A percentile compares a stretch with the other conserved stretches of the same genome.
phyloP scores from a whole-genome alignment of 371 early-diverging fungal species.

The Mortierella sp. region DNA sequence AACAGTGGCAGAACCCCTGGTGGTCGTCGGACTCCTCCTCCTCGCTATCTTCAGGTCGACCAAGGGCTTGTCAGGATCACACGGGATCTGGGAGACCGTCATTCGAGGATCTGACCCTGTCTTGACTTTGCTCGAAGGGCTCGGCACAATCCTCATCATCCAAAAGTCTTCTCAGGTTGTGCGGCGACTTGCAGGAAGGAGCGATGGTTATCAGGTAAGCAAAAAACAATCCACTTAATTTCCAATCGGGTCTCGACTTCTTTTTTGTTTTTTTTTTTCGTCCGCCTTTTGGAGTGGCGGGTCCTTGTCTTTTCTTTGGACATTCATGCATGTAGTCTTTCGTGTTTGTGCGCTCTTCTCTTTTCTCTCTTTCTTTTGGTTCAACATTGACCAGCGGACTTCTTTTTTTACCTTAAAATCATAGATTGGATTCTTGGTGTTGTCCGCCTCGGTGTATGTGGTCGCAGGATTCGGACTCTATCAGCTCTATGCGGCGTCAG shows the following conservation, averaged over 20 bases:
- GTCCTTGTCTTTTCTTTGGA: neutral
- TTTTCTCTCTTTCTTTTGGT: neutral
- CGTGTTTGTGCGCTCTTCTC: neutral
- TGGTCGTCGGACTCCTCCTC: slow-evolving; percentile 30
- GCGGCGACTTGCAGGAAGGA: slow-evolving; percentile 39
- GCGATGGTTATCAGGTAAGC: slow-evolving; percentile 53
- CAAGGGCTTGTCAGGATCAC: slow-evolving; percentile 28
- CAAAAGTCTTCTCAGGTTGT: slow-evolving; percentile 52
- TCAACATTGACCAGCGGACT: neutral
- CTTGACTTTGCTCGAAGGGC: slow-evolving; percentile 47
- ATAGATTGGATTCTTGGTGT: slow-evolving; percentile 46
- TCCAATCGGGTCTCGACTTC: neutral
- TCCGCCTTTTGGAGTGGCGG: neutral
- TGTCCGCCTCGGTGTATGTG: slow-evolving; percentile 53
- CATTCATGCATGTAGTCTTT: neutral
- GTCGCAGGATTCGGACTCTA: slow-evolving; percentile 47
- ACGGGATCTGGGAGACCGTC: slow-evolving; percentile 43
- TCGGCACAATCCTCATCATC: slow-evolving; percentile 52
- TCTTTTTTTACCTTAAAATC: neutral
- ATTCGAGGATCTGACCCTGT: slow-evolving; percentile 51
- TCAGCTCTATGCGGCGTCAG: slow-evolving; percentile 49
- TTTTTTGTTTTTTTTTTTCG: neutral
- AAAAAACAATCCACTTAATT: neutral
- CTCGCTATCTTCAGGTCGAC: slow-evolving; percentile 35
- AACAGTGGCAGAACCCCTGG: slow-evolving; percentile 35